These are phyloP conservation scores for Paxillus rubicundulus DNA, from an alignment of 768 basidiomycete species.

Conservation along the genomic window DNA sequence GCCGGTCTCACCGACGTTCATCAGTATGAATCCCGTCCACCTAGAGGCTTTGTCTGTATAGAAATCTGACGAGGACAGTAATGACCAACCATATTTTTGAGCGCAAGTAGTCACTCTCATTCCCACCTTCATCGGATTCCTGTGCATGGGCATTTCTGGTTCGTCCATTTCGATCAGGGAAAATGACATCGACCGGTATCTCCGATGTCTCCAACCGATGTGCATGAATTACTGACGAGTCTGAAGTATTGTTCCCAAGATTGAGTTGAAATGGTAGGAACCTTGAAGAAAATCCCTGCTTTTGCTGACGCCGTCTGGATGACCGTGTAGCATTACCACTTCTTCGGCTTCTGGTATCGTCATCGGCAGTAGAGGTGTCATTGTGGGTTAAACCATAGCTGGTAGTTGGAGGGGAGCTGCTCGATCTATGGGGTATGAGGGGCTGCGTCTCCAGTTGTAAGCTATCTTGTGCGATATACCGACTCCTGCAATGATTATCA, in stretches of 20 bases:
- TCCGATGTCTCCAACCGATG: background rate
- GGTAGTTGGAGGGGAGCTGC: constrained; percentile 14
- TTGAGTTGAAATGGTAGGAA: constrained; percentile 31
- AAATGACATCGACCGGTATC: constrained; percentile 42
- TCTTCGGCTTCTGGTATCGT: constrained; percentile 28
- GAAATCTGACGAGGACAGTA: background rate
- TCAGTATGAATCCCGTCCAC: constrained; percentile 87
- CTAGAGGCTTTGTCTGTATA: constrained; percentile 36
- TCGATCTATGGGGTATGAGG: constrained; percentile 26
- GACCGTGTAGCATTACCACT: constrained; percentile 20
- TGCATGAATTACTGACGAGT: background rate
- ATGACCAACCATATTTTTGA: constrained; percentile 75
- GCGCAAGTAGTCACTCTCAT: constrained; percentile 75
- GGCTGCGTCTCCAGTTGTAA: constrained; percentile 26
- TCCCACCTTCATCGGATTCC: constrained; percentile 33
- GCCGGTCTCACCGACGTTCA: constrained; percentile 87
- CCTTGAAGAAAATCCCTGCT: constrained; percentile 34
- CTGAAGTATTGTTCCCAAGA: constrained; percentile 9
- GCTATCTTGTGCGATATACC: constrained; percentile 7
- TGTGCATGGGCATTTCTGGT: constrained; percentile 16
- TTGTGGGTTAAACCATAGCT: constrained; percentile 19
- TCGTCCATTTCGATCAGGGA: constrained; percentile 21
- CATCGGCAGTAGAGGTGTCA: constrained; percentile 6
- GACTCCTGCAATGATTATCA: constrained; percentile 5
- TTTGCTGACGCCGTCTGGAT: constrained; percentile 23